A percentile compares a stretch with the other conserved stretches of the same genome.
Conservation (phyloP, 139 green algal species). For the Dunaliella primolecta region DNA sequence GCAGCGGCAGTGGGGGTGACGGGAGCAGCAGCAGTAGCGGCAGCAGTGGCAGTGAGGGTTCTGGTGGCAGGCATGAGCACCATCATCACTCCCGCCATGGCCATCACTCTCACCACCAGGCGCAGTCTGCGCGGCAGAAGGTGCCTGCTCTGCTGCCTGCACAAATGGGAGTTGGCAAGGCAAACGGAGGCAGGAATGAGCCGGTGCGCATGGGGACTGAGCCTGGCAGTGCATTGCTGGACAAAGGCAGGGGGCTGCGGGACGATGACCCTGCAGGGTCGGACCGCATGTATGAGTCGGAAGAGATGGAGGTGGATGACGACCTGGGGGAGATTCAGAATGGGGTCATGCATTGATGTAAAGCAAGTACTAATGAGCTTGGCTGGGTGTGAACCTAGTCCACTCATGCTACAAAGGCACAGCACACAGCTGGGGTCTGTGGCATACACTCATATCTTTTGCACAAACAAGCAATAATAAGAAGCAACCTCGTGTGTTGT, state of each 20-base stretch:
- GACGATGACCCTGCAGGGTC: neutral
- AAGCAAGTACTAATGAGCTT: neutral
- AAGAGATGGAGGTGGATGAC: neutral
- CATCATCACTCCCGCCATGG: too few relatives aligned
- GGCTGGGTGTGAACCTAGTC: constrained; percentile 33
- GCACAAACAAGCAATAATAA: too few relatives aligned
- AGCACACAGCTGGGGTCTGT: neutral
- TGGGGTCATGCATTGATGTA: neutral
- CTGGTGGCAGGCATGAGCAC: too few relatives aligned
- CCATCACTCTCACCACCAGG: neutral
- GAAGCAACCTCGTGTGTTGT: neutral
- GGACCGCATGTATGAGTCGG: neutral
- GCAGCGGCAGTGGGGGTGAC: neutral
- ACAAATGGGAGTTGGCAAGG: neutral
- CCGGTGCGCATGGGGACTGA: neutral
- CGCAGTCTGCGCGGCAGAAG: neutral
- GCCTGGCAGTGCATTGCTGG: neutral
- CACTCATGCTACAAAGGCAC: too few relatives aligned
- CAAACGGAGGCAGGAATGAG: neutral
- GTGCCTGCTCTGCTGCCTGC: neutral
- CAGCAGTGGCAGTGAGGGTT: neutral
- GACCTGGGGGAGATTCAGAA: neutral
- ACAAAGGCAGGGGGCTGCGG: neutral
- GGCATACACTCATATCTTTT: too few relatives aligned
- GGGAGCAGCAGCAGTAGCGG: neutral